Conservation (phyloP, 1,139 yeast species). For the Saccharomyces hybrid region DNA sequence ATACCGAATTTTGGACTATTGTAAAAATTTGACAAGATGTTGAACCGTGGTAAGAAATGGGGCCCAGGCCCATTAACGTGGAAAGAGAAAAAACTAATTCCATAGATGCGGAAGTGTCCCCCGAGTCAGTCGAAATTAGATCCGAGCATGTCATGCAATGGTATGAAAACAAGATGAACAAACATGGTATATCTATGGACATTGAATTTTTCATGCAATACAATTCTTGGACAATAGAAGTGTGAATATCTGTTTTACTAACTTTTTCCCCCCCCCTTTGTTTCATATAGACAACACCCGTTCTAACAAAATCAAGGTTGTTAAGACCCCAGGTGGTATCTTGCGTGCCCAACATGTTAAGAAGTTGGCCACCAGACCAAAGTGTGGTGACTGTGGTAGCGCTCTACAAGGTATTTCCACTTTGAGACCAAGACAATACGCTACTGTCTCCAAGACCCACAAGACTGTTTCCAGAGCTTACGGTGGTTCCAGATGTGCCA, state of each 20-base stretch:
- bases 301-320: slow-evolving; percentile 98
- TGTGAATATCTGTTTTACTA: slow-evolving; percentile 32
- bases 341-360: slow-evolving; percentile 95
- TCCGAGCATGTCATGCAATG: no score
- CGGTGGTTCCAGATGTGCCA: slow-evolving; percentile 99
- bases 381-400: slow-evolving; percentile 97
- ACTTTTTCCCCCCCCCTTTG: slow-evolving; percentile 20
- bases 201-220: not conserved
- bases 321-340: slow-evolving; percentile 99
- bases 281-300: slow-evolving; percentile 78
- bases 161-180: no score
- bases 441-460: slow-evolving; percentile 88
- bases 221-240: not conserved
- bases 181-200: not conserved
- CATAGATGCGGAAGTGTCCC: not conserved
- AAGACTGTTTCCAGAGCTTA: slow-evolving; percentile 98
- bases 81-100: not conserved
- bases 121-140: no score
- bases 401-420: slow-evolving; percentile 88
- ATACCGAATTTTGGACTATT: not conserved
- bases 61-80: not conserved
- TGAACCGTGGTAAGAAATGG: not conserved
- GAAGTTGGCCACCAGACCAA: slow-evolving; percentile 91
- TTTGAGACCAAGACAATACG: slow-evolving; percentile 97
- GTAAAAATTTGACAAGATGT: not conserved